These are phyloP conservation scores for Thelonectria discophora DNA, from an alignment of 2,329 filamentous ascomycete species.

Conservation along the genomic window DNA sequence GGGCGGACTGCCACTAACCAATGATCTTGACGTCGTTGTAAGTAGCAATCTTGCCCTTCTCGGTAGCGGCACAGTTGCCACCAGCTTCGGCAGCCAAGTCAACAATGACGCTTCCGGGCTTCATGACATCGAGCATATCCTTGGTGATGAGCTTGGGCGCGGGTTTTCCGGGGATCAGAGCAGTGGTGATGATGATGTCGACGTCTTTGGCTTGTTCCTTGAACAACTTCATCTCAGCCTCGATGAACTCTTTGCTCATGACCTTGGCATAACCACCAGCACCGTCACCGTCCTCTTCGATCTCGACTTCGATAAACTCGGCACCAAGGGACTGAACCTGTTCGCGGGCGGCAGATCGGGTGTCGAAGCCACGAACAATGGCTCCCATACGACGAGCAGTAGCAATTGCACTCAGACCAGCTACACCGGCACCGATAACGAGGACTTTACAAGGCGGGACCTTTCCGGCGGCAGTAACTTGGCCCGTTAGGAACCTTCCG, in stretches of 20 bases:
- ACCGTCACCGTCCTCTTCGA: constrained; percentile 85
- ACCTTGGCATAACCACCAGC: constrained; percentile 90
- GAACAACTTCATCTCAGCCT: constrained; percentile 92
- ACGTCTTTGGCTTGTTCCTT: constrained; percentile 87
- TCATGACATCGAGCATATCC: constrained; percentile 84
- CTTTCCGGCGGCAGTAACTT: constrained; percentile 89
- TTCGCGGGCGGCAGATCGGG: constrained; percentile 85
- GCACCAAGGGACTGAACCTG: constrained; percentile 91
- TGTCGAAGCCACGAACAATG: constrained; percentile 90
- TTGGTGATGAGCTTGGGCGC: constrained; percentile 87
- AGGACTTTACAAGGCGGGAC: constrained; percentile 91
- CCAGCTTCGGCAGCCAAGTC: constrained; percentile 89
- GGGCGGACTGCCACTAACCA: constrained; percentile 58
- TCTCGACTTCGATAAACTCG: constrained; percentile 87
- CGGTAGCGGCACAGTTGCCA: constrained; percentile 86
- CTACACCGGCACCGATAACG: constrained; percentile 90
- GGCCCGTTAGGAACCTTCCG: constrained; percentile 86
- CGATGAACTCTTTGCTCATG: constrained; percentile 94
- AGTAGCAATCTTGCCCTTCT: constrained; percentile 73
- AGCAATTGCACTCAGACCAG: constrained; percentile 86
- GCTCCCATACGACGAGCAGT: constrained; percentile 87
- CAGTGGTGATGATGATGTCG: constrained; percentile 92
- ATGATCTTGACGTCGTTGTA: constrained; percentile 86
- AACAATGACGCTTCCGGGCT: constrained; percentile 86
- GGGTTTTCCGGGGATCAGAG: constrained; percentile 85